Evolutionary conservation across 208 protist species (phyloP), one percentile per base, ranked within the genome.

Genomic region (Acanthamoeba lenticulata): DNA sequence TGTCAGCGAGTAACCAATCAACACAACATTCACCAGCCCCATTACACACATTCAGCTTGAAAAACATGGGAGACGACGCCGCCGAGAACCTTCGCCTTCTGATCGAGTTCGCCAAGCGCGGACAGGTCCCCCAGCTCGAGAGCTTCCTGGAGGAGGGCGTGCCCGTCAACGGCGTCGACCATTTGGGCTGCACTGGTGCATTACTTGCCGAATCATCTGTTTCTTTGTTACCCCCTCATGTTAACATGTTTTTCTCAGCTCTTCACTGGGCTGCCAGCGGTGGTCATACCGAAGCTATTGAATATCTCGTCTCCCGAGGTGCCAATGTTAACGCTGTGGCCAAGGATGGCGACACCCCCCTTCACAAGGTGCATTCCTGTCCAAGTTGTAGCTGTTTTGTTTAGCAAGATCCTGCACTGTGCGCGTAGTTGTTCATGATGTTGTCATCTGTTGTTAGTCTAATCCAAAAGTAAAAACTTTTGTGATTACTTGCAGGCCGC

Each of bases 231-330:
- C 29, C 38, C 6, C 55, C 15, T 15, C 15, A 17, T 52, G 21
- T 69, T n/a, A 32, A 29, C 32, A 69, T n/a, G 62, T 0, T 15
- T 65, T 65, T 65, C 3, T 55, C n/a, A 90, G 83, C 83, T 15
- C 83, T 90, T 36, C 83, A 90, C 83, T 90, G 83, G 83, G 83
- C 83, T n/a, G 83, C 83, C 49, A 90, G 83, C 49, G 83, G 52
- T 34, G 83, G 83, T 42, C 83, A 90, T 36, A 32, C 40, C 13
- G 83, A 90, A 32, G 83, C 83, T 49, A 90, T 90, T 36, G 55
- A 90, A 44, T 90, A n/a, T 24, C 55, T 90, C 32, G 27, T 32
- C 24, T 60, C 83, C 1, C 27, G 55, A 36, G 55, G 55, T 32
- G 83, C 83, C 3, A 90, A 90, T 32, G 52, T 67, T 6, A 90